Evolutionary conservation across 306 rosid genomes (phyloP).

Genomic region (Chamaecrista fasciculata): DNA sequence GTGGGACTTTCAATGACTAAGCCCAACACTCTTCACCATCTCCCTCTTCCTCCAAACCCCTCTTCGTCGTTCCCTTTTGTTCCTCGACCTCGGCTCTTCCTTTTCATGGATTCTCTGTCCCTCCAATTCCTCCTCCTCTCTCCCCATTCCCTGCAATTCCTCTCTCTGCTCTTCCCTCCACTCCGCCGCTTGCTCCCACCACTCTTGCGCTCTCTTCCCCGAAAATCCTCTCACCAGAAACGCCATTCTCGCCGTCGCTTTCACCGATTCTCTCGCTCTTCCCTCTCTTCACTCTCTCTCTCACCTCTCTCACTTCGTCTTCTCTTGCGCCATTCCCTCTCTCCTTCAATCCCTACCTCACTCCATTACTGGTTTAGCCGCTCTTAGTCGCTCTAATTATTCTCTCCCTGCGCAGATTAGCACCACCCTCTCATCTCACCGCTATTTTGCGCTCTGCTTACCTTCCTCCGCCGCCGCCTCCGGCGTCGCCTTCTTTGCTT

Average conservation of each 20-base stretch:
- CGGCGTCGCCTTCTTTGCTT: slow-evolving; percentile 41
- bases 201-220: slow-evolving; percentile 39
- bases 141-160: slow-evolving; percentile 32
- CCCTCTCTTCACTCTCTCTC: slow-evolving; percentile 24
- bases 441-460: slow-evolving; percentile 42
- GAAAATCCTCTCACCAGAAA: slow-evolving; percentile 37
- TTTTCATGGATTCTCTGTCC: slow-evolving; percentile 51
- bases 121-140: slow-evolving; percentile 30
- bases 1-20: too few species aligned
- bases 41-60: slow-evolving; percentile 39
- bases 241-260: slow-evolving; percentile 29
- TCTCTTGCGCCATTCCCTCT: slow-evolving; percentile 33
- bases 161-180: slow-evolving; percentile 30
- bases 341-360: slow-evolving; percentile 40
- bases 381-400: slow-evolving; percentile 38
- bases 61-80: slow-evolving; percentile 32
- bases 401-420: slow-evolving; percentile 45
- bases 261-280: slow-evolving; percentile 40
- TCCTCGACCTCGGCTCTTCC: slow-evolving; percentile 45
- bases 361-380: slow-evolving; percentile 31
- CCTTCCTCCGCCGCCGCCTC: slow-evolving; percentile 14
- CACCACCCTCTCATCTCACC: slow-evolving; percentile 9
- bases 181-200: slow-evolving; percentile 9
- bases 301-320: slow-evolving; percentile 26
- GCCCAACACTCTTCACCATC: too few species aligned